phyloP scores from a whole-genome alignment of 345 rosid genomes.

The Eucalyptus erythrocorys region DNA sequence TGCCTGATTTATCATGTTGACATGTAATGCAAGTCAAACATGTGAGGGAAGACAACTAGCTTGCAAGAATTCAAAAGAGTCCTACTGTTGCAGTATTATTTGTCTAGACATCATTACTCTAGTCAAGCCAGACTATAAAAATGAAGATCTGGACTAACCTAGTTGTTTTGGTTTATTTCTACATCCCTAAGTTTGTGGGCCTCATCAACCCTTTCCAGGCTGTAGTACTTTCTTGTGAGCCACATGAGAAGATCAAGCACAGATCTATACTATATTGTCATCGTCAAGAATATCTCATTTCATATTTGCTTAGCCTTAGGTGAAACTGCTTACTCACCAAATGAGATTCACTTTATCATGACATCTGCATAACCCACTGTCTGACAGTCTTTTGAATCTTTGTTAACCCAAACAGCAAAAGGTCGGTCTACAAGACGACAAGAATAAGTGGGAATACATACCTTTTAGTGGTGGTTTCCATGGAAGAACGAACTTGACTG shows the following conservation, averaged over 20 bases:
- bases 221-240: not conserved
- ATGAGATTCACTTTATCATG: not conserved
- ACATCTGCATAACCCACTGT: not conserved
- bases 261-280: not conserved
- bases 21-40: not conserved
- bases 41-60: not conserved
- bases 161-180: not conserved
- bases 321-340: not conserved
- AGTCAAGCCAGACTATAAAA: not conserved
- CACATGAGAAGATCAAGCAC: not conserved
- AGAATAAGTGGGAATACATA: constrained; percentile 7
- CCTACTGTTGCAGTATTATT: not conserved
- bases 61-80: not conserved
- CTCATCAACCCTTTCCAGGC: not conserved
- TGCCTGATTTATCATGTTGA: not conserved
- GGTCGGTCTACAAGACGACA: constrained; percentile 4
- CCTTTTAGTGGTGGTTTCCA: constrained; percentile 1
- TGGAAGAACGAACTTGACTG: constrained; percentile 26
- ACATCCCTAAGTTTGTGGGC: not conserved
- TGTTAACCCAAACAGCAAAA: not conserved
- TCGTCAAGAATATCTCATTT: not conserved
- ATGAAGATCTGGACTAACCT: not conserved
- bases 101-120: not conserved
- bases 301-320: not conserved
- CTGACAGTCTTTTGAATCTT: not conserved